Conservation (phyloP, 2,329 filamentous ascomycete species). For the Epichloe baconii region DNA sequence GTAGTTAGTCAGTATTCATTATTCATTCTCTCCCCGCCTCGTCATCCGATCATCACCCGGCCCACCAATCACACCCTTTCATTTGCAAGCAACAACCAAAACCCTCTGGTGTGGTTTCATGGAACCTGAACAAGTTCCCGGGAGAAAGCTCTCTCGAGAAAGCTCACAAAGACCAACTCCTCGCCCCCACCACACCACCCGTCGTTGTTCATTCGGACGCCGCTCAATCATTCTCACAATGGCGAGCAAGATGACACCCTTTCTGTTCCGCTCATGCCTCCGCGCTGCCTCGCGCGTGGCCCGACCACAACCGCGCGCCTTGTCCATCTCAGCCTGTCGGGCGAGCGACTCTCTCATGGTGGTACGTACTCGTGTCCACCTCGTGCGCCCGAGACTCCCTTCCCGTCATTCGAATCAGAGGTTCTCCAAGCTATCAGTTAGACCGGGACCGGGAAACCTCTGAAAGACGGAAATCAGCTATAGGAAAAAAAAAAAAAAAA, state of each 20-base stretch:
- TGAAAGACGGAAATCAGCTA: not conserved
- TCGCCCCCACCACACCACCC: conserved; percentile 3
- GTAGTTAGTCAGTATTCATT: no score
- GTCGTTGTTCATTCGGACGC: conserved; percentile 7
- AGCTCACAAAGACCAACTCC: conserved; percentile 11
- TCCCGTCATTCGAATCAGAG: not conserved
- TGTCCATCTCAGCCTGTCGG: conserved; percentile 54
- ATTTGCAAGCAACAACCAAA: conserved; percentile 11
- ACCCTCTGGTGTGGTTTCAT: not conserved
- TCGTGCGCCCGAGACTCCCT: no score
- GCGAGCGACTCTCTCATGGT: conserved; percentile 61
- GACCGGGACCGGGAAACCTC: not conserved
- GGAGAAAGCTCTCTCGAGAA: conserved; percentile 10
- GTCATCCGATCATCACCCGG: conserved; percentile 10
- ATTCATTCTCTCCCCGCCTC: not conserved
- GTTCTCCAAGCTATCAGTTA: not conserved
- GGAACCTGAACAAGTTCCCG: no score
- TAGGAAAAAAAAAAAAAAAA: not conserved
- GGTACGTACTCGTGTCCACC: conserved; percentile 33
- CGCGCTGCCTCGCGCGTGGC: conserved; percentile 51
- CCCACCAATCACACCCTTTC: conserved; percentile 11
- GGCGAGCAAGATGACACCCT: conserved; percentile 72
- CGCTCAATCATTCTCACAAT: conserved; percentile 32
- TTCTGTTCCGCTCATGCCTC: conserved; percentile 55
- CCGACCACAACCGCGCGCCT: conserved; percentile 55